phyloP scores from a whole-genome alignment of 2,329 filamentous ascomycete genomes.

The Phialophora chinensis region DNA sequence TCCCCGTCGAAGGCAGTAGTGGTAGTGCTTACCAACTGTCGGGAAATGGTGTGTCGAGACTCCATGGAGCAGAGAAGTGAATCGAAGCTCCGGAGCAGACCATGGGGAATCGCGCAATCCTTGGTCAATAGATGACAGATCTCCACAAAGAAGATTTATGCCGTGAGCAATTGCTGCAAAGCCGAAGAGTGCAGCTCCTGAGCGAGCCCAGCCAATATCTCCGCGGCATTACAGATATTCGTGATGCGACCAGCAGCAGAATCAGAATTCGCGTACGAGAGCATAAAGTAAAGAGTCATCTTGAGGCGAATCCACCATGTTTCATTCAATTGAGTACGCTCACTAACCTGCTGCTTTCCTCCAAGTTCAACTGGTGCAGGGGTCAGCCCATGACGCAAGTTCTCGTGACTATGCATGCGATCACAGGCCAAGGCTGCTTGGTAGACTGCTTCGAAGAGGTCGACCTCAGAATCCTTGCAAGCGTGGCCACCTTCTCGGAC shows the following conservation, averaged over 20 bases:
- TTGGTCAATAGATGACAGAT: constrained; percentile 10
- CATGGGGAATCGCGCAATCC: not conserved
- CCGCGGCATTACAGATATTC: constrained; percentile 16
- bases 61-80: constrained; percentile 8
- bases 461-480: not conserved
- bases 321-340: constrained; percentile 1
- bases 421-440: not conserved
- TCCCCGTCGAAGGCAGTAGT: not conserved
- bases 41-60: not conserved
- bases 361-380: not conserved
- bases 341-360: not conserved
- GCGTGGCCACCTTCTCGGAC: constrained; percentile 14
- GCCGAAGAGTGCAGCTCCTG: constrained; percentile 3
- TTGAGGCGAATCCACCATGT: constrained; percentile 9
- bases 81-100: constrained; percentile 18
- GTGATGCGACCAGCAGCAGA: not conserved
- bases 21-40: constrained; percentile 1
- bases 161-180: constrained; percentile 16
- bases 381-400: not conserved
- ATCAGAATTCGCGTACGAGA: not conserved
- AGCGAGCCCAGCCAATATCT: constrained; percentile 23
- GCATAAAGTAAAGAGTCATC: constrained; percentile 4
- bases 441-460: not conserved
- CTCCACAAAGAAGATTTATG: constrained; percentile 24
- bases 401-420: not conserved